Conservation (phyloP, 805 yeast genomes). For the Komagataella kurtzmanii region DNA sequence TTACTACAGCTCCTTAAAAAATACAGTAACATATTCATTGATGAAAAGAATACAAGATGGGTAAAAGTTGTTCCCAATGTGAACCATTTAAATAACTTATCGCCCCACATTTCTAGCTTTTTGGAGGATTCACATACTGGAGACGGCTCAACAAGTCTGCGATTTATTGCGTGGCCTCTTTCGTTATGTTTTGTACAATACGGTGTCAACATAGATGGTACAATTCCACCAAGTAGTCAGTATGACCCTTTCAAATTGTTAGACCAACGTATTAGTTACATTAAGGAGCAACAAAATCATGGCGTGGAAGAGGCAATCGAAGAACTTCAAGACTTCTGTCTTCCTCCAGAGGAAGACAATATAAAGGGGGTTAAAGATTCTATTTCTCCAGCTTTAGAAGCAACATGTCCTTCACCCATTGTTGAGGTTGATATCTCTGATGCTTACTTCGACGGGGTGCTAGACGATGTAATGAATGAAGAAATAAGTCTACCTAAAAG, state of each 20-base stretch:
- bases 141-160: slow-evolving; percentile 30
- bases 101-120: slow-evolving; percentile 48
- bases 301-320: background rate
- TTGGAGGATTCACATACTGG: slow-evolving; percentile 20
- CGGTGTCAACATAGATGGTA: slow-evolving; percentile 7
- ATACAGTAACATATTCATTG: slow-evolving; percentile 17
- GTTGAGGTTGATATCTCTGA: background rate
- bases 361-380: background rate
- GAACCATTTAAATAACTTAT: slow-evolving; percentile 53
- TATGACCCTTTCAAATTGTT: background rate
- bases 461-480: background rate
- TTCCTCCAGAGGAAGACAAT: background rate
- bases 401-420: background rate
- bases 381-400: background rate
- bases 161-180: slow-evolving; percentile 62
- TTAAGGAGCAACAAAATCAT: background rate
- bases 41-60: slow-evolving; percentile 27
- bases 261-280: background rate
- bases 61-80: slow-evolving; percentile 56
- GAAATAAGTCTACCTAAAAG: background rate
- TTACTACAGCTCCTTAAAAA: slow-evolving; percentile 21
- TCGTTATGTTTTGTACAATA: slow-evolving; percentile 50
- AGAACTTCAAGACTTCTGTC: background rate
- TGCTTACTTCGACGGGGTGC: background rate
- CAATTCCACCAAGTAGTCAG: background rate